Evolutionary conservation across 495 filamentous ascomycete genomes (phyloP).

Genomic region (Aspergillus nanangensis): DNA sequence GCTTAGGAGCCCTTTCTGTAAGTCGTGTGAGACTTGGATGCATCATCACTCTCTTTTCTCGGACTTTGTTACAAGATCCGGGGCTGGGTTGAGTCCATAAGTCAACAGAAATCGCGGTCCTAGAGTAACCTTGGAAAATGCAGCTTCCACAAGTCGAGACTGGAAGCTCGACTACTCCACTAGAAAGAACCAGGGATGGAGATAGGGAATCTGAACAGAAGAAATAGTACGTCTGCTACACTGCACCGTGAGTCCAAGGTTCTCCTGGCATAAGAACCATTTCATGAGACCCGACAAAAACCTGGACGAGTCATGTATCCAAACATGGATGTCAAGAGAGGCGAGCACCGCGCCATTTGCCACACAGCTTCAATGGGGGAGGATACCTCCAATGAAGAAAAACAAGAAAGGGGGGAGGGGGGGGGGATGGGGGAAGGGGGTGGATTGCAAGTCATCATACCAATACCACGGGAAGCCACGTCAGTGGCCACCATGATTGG

Average conservation of each 20-base stretch:
- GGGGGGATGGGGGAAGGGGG: conserved; percentile 42
- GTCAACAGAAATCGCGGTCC: conserved; percentile 67
- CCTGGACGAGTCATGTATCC: conserved; percentile 78
- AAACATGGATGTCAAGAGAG: conserved; percentile 75
- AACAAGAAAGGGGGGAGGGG: conserved; percentile 26
- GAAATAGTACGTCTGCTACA: conserved; percentile 56
- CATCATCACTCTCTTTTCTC: conserved; percentile 68
- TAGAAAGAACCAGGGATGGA: conserved; percentile 66
- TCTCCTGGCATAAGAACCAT: conserved; percentile 68
- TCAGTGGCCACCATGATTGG: conserved; percentile 93
- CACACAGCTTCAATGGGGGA: conserved; percentile 59
- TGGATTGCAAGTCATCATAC: conserved; percentile 78
- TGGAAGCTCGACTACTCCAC: conserved; percentile 67
- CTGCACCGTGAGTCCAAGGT: conserved; percentile 84
- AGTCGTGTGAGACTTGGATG: conserved; percentile 63
- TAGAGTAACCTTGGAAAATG: conserved; percentile 63
- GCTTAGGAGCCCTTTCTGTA: conserved; percentile 50
- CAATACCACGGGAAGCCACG: conserved; percentile 95
- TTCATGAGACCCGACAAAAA: conserved; percentile 62
- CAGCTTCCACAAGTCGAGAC: conserved; percentile 64
- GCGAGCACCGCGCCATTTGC: conserved; percentile 77
- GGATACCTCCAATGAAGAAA: conserved; percentile 28
- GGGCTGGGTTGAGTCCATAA: conserved; percentile 43
- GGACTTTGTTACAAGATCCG: conserved; percentile 57
- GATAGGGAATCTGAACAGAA: conserved; percentile 61